Conservation (phyloP, 2,329 filamentous ascomycete species). For the Xylaria hypoxylon region DNA sequence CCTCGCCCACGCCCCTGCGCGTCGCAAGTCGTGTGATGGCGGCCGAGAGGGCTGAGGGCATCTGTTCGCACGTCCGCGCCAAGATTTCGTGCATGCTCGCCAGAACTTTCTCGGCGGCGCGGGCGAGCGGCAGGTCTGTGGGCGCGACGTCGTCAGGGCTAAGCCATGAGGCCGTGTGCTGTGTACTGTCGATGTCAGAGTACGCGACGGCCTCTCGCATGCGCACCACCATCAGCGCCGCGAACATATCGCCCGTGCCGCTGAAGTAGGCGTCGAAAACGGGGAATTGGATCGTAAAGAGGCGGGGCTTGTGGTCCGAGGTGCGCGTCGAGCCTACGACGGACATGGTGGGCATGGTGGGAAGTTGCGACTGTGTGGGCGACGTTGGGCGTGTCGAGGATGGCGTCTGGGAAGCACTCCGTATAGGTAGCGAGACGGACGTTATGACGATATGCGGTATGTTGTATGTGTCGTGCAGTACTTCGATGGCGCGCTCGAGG, state of each 20-base stretch:
- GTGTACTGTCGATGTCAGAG: conserved; percentile 55
- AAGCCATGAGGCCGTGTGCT: conserved; percentile 74
- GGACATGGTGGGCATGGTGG: conserved; percentile 61
- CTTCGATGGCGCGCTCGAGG: conserved; percentile 78
- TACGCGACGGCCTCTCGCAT: conserved; percentile 80
- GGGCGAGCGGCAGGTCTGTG: conserved; percentile 82
- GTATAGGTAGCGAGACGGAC: conserved; percentile 77
- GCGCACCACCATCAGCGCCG: conserved; percentile 86
- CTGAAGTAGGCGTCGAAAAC: conserved; percentile 93
- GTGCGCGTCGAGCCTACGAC: conserved; percentile 77
- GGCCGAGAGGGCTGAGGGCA: conserved; percentile 63
- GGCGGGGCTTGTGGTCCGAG: conserved; percentile 73
- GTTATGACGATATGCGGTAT: conserved; percentile 94
- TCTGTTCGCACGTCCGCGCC: conserved; percentile 72
- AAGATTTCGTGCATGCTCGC: conserved; percentile 93
- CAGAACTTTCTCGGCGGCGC: conserved; percentile 85
- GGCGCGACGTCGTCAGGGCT: conserved; percentile 77
- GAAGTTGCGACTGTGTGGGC: conserved; percentile 56
- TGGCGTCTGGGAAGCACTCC: conserved; percentile 64
- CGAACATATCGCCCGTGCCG: conserved; percentile 98
- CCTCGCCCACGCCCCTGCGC: conserved; percentile 39
- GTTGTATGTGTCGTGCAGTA: conserved; percentile 78
- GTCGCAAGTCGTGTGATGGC: conserved; percentile 55
- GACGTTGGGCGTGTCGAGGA: conserved; percentile 72
- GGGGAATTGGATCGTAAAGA: conserved; percentile 89